Conservation (phyloP, 2,329 filamentous ascomycete genomes). For the Ophiostoma quercus region DNA sequence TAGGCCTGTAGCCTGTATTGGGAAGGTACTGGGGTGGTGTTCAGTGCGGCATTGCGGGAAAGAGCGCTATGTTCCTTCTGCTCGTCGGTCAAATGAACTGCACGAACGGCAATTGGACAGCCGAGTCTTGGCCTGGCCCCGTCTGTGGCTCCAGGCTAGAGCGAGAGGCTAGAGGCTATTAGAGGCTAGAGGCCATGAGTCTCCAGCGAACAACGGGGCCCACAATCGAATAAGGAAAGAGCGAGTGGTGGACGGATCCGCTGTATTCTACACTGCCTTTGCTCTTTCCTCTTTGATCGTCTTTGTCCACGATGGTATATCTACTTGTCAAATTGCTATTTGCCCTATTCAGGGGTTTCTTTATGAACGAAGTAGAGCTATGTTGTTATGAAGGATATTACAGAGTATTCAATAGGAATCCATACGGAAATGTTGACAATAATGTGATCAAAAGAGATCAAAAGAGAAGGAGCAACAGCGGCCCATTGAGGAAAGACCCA, state of each 20-base stretch:
- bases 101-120: slow-evolving; percentile 25
- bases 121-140: slow-evolving; percentile 10
- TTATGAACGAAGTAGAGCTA: not conserved
- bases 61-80: slow-evolving; percentile 17
- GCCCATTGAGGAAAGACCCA: not conserved
- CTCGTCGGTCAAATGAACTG: slow-evolving; percentile 25
- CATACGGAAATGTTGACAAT: too few relatives aligned
- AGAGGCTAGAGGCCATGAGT: not conserved
- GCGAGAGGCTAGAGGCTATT: too few relatives aligned
- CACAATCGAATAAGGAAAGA: slow-evolving; percentile 14
- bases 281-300: not conserved
- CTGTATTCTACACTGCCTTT: not conserved
- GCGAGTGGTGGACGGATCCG: slow-evolving; percentile 15
- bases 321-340: not conserved
- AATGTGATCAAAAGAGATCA: not conserved
- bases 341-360: not conserved
- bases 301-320: slow-evolving; percentile 3
- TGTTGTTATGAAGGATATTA: not conserved
- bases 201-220: slow-evolving; percentile 12
- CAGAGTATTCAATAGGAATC: too few relatives aligned
- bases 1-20: not conserved
- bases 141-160: not conserved
- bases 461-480: not conserved
- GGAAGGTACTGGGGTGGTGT: not conserved
- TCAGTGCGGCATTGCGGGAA: slow-evolving; percentile 4